A percentile compares a stretch with the other conserved stretches of the same genome.
Conservation (phyloP, 306 rosid species). For the Pyrus betulifolia region DNA sequence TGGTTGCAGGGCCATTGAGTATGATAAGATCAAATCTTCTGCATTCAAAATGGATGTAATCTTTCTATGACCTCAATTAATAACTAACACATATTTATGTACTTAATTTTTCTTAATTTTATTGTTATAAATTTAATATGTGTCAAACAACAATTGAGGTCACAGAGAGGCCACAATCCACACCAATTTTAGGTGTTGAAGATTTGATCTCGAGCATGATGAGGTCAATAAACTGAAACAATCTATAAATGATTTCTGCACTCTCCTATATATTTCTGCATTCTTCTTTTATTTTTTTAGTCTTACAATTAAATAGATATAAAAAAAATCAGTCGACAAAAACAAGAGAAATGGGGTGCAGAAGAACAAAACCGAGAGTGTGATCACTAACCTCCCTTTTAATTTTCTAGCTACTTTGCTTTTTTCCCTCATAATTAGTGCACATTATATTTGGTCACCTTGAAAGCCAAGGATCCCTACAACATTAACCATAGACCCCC, state of each 20-base stretch:
- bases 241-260: neutral
- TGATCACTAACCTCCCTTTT: neutral
- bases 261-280: too few species aligned
- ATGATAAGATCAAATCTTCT: neutral
- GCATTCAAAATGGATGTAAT: too few species aligned
- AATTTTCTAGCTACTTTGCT: neutral
- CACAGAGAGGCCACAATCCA: too few species aligned
- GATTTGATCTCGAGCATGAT: neutral
- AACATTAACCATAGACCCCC: neutral
- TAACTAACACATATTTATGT: too few species aligned
- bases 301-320: too few species aligned
- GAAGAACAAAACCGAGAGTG: neutral
- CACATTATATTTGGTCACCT: neutral
- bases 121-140: too few species aligned
- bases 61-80: too few species aligned
- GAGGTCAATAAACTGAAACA: neutral
- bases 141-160: too few species aligned
- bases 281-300: too few species aligned
- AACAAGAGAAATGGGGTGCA: neutral
- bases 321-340: too few species aligned
- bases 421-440: neutral
- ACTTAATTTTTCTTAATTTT: too few species aligned
- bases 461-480: conserved; percentile 3
- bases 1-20: neutral
- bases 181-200: too few species aligned